Base-by-base conservation (phyloP, 2,329 filamentous ascomycete genomes). In the Chaetoscypha palmicola region DNA sequence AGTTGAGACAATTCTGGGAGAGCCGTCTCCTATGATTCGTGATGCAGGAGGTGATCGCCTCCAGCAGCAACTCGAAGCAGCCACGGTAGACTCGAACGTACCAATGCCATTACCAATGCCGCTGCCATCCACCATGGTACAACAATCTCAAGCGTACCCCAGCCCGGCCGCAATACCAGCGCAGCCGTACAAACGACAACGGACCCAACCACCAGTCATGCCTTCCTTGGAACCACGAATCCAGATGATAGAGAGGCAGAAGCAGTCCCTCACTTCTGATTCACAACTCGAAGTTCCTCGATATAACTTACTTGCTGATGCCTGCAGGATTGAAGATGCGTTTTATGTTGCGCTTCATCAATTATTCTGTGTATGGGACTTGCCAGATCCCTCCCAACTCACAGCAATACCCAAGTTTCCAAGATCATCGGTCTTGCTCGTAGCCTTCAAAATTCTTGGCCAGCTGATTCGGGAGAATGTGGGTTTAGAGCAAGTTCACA, bases 291-390 rank as follows among this genome's bases (percentile, higher is more conserved):
- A 76, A 47, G 55, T 58, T 34, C 65, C 65, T 19, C 70, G 83
- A 22, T 66, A 78, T 24, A 51, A 59, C n/a, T 67, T 84, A 5
- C 64, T 89, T 10, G 56, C 51, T 20, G 66, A 76, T 19, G 83
- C 83, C 1, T 82, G 78, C 50, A 33, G 49, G 1, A 54, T 58
- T 0, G 61, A 70, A 3, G 85, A 90, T 58, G 49, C 67, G 36
- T 77, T 84, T 56, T 89, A 82, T 57, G 53, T 88, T 38, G 67
- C 72, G 4, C 58, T 85, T 10, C 82, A 86, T 57, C 81, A 86
- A 56, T 47, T 83, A 2, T 81, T 77, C 59, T 84, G 79, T 56
- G 56, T 73, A 16, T 77, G 74, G 71, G 71, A 60, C 45, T 23
- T 47, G 16, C 40, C 40, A 11, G 39, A 53, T 28, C 51, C 37